Evolutionary conservation across 768 basidiomycete genomes (phyloP).

Genomic region (Arthromyces matolae): DNA sequence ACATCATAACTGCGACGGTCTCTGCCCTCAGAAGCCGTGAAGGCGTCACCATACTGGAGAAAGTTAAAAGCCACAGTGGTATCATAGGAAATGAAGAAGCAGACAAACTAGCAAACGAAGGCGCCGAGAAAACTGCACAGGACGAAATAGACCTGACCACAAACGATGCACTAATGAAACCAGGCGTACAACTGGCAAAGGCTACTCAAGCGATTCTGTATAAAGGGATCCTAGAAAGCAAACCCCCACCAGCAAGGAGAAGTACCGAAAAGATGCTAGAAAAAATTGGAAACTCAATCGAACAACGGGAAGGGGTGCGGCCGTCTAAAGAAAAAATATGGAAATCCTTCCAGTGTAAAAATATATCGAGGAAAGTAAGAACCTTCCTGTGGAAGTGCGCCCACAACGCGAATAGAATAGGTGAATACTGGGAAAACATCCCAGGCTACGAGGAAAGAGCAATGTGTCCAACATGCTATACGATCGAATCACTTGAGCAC

Average conservation of each 20-base stretch:
- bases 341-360: conserved; percentile 1
- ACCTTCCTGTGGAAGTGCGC: conserved; percentile 20
- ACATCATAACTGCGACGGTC: conserved; percentile 3
- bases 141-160: neutral
- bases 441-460: conserved; percentile 9
- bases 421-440: conserved; percentile 23
- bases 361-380: conserved; percentile 3
- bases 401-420: conserved; percentile 20
- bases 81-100: conserved; percentile 18
- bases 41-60: conserved; percentile 14
- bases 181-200: neutral
- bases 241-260: neutral
- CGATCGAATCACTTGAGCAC: conserved; percentile 26
- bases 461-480: conserved; percentile 16
- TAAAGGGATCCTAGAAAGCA: neutral
- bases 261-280: neutral
- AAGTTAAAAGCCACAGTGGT: conserved; percentile 24
- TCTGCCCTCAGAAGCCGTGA: conserved; percentile 11
- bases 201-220: neutral
- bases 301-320: neutral
- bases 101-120: conserved; percentile 16
- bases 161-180: neutral
- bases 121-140: neutral
- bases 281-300: neutral
- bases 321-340: conserved; percentile 8